Evolutionary conservation across 495 filamentous ascomycete genomes (phyloP), one percentile per base, ranked within the genome.

Genomic region (Daldinia loculata): DNA sequence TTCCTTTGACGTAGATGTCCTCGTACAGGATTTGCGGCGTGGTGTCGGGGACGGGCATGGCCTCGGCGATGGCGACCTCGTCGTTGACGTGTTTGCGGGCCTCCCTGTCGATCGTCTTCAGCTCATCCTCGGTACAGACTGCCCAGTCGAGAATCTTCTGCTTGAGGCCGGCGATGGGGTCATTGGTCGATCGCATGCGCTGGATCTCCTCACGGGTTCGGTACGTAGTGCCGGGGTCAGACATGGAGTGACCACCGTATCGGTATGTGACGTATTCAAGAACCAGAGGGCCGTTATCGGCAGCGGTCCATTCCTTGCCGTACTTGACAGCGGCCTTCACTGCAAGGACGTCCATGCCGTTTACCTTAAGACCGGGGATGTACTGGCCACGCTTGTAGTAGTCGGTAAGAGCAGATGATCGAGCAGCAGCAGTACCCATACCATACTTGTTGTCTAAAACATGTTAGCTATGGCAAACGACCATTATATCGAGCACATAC

Each of bases 301-400:
- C 84, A 63, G 84, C 79, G 66, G 92, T 90, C 84, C 90, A 96
- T 75, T 95, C 84, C 85, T 94, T 97, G 77, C 90, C 93, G 87
- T 97, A 94, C 81, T 93, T 81, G 69, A 96, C 93, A 63, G 96
- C 95, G 57, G 94, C 92, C 88, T 97, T 97, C 80, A 97, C 95
- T 71, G 95, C 95, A 59, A 99, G 92, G 74, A 98, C 93, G 80
- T 99, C 95, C 95, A 99, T 99, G 80, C 93, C 95, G 84, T 99
- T 99, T 80, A 99, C 93, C 86, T 98, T 99, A 65, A 99, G 89
- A 84, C 95, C 95, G 66, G 95, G 95, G 76, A 99, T 99, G 86
- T 98, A 99, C 85, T 99, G 95, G 69, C 95, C 95, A 83, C 95
- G 96, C 89, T 98, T 98, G 90, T 99, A 99, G 91, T 99, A 99